Percentiles rank a stretch among this genome's conserved stretches.
Conservation (phyloP, 352 stramenopile genomes). For the Phytophthora nicotianae region DNA sequence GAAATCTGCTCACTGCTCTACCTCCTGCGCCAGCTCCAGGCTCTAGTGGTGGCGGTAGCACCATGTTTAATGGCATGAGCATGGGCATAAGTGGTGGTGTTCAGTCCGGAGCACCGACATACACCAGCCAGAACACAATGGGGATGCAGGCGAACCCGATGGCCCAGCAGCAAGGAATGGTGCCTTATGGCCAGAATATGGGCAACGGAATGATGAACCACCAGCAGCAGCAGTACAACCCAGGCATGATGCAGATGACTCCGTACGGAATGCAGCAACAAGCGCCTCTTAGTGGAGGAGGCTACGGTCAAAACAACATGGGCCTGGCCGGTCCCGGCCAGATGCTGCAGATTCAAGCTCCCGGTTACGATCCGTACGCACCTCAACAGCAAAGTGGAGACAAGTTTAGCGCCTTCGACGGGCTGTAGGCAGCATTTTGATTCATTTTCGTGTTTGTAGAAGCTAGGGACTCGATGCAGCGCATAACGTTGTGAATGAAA, state of each 20-base stretch:
- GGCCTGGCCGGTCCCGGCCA: slow-evolving; percentile 59
- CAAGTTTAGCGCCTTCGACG: slow-evolving; percentile 84
- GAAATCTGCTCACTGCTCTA: slow-evolving; percentile 50
- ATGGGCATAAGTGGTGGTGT: slow-evolving; percentile 43
- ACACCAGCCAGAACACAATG: slow-evolving; percentile 47
- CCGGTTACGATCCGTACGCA: slow-evolving; percentile 53
- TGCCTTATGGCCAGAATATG: slow-evolving; percentile 40
- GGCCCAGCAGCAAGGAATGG: slow-evolving; percentile 39
- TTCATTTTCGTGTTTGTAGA: slow-evolving; percentile 43
- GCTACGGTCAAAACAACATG: slow-evolving; percentile 46
- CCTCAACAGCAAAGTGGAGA: slow-evolving; percentile 60
- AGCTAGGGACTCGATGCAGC: slow-evolving; percentile 23
- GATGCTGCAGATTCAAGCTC: slow-evolving; percentile 77
- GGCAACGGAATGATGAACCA: slow-evolving; percentile 47
- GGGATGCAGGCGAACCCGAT: slow-evolving; percentile 29
- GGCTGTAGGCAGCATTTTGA: slow-evolving; percentile 48
- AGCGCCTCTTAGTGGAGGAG: slow-evolving; percentile 47
- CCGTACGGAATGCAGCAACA: slow-evolving; percentile 73
- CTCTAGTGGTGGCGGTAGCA: slow-evolving; percentile 29
- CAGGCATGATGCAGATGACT: slow-evolving; percentile 77
- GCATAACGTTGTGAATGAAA: slow-evolving; percentile 14
- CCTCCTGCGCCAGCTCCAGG: slow-evolving; percentile 36
- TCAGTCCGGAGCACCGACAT: slow-evolving; percentile 36
- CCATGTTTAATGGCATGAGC: slow-evolving; percentile 76
- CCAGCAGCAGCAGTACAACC: slow-evolving; percentile 53